phyloP scores from a whole-genome alignment of 176 grass and related monocot species.

The Chrysopogon serrulatus region DNA sequence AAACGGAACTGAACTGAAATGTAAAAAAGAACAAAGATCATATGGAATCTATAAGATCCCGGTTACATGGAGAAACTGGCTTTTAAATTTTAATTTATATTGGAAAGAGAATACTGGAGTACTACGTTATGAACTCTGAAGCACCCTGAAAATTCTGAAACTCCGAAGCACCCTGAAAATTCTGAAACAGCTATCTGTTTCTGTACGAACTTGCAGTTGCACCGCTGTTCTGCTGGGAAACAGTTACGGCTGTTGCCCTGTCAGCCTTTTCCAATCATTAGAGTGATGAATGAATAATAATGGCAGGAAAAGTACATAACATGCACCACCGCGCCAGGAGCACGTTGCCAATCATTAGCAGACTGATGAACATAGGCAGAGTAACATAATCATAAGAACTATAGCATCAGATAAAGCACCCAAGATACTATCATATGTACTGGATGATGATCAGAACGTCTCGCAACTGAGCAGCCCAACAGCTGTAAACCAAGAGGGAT shows the following conservation, averaged over 20 bases:
- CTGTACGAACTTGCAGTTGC: neutral
- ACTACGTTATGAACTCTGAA: neutral
- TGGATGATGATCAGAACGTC: conserved; percentile 6
- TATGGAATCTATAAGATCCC: neutral
- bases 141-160: neutral
- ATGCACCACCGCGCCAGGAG: neutral
- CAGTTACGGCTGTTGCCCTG: neutral
- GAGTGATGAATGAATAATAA: neutral
- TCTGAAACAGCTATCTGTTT: neutral
- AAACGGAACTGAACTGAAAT: neutral
- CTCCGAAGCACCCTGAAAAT: neutral
- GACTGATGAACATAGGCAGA: neutral
- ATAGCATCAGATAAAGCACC: neutral
- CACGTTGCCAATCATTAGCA: neutral
- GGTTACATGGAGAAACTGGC: neutral
- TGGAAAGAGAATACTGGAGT: too few species aligned
- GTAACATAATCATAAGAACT: neutral
- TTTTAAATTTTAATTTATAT: too few species aligned
- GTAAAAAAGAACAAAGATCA: neutral
- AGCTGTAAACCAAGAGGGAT: conserved; percentile 12
- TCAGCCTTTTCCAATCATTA: neutral
- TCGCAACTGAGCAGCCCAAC: neutral
- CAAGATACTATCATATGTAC: conserved; percentile 31
- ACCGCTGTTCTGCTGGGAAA: neutral
- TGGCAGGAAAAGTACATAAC: neutral